phyloP scores from a whole-genome alignment of 306 rosid genomes.

The Sesbania bispinosa region DNA sequence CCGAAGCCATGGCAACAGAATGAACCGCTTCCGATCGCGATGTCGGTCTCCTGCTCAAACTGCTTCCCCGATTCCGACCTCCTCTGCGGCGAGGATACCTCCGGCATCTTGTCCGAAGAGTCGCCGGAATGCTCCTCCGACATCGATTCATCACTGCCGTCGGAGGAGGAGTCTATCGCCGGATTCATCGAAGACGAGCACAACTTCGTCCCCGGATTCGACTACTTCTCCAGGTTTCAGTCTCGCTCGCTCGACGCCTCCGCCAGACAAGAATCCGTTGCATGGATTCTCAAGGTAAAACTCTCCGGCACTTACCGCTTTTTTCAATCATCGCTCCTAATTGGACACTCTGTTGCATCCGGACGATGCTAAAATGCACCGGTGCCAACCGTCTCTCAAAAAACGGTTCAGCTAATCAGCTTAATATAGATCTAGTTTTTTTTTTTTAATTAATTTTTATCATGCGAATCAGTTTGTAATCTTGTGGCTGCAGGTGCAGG shows the following conservation, averaged over 20 bases:
- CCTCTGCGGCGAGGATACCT: slow-evolving; percentile 70
- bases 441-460: not conserved
- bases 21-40: slow-evolving; percentile 49
- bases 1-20: slow-evolving; percentile 44
- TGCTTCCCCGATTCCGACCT: slow-evolving; percentile 66
- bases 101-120: slow-evolving; percentile 59
- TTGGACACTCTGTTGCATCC: slow-evolving; percentile 13
- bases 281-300: slow-evolving; percentile 96
- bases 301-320: not conserved
- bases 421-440: slow-evolving; percentile 23
- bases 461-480: not conserved
- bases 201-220: slow-evolving; percentile 75
- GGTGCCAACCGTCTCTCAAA: not conserved
- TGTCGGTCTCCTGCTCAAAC: slow-evolving; percentile 75
- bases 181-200: slow-evolving; percentile 77
- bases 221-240: slow-evolving; percentile 58
- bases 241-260: slow-evolving; percentile 64
- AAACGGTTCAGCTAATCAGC: not conserved
- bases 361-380: slow-evolving; percentile 10
- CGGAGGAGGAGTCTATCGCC: slow-evolving; percentile 68
- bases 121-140: slow-evolving; percentile 67
- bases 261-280: slow-evolving; percentile 77
- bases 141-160: slow-evolving; percentile 38
- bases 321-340: not conserved
- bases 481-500: slow-evolving; percentile 60